Evolutionary conservation across 192 early-diverging fungal species (phyloP).

Genomic region (Entomortierella chlamydospora): DNA sequence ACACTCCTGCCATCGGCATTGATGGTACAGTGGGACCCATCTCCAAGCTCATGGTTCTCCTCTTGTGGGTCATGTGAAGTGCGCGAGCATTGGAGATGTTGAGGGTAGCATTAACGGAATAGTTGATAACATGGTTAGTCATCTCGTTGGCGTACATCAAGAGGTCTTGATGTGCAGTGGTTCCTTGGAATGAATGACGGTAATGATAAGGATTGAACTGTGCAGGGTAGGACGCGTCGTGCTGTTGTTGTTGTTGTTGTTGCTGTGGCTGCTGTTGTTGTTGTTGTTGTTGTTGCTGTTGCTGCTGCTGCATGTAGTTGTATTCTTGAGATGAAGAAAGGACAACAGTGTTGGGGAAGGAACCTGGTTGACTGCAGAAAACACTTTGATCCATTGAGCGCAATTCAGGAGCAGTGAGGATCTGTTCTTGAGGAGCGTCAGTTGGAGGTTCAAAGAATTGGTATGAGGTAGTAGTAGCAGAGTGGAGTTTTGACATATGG

Average conservation of each 20-base stretch:
- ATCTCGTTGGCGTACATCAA: not conserved
- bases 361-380: not conserved
- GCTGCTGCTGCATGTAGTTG: not conserved
- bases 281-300: conserved; percentile 5
- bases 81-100: not conserved
- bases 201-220: conserved; percentile 1
- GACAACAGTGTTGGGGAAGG: conserved; percentile 7
- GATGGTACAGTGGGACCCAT: not conserved
- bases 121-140: not conserved
- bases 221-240: not conserved
- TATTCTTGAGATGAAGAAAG: conserved; percentile 1
- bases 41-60: conserved; percentile 19
- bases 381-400: conserved; percentile 25
- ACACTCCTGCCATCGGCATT: not conserved
- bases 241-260: conserved; percentile 4
- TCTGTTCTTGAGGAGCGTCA: conserved; percentile 3
- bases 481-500: not conserved
- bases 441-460: too few species aligned
- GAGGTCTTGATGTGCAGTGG: conserved; percentile 7
- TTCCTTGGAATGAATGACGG: conserved; percentile 24
- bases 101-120: conserved; percentile 1
- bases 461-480: not conserved
- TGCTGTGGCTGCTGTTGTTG: too few species aligned
- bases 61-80: not conserved
- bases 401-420: conserved; percentile 27